Percentiles rank a stretch among this genome's conserved stretches.
phyloP scores from a whole-genome alignment of 768 basidiomycete genomes.

The Trichaptum fuscoviolaceum region DNA sequence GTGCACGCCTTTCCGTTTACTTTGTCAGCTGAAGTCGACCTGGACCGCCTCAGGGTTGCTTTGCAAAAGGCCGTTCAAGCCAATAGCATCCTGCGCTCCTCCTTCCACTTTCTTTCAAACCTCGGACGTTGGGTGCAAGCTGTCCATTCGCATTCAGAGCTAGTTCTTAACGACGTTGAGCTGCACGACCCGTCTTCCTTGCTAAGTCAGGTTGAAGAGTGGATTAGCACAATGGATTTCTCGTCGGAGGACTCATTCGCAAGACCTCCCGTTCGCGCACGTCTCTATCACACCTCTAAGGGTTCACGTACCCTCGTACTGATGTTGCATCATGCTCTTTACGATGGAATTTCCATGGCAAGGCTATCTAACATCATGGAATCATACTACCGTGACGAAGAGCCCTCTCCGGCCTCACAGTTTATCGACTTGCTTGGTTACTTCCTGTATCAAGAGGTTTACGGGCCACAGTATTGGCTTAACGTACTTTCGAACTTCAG shows the following conservation, averaged over 20 bases:
- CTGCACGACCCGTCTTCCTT: not conserved
- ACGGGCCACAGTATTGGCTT: slow-evolving; percentile 35
- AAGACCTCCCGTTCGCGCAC: not conserved
- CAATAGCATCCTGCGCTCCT: slow-evolving; percentile 40
- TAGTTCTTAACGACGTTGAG: slow-evolving; percentile 22
- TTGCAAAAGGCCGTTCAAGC: slow-evolving; percentile 29
- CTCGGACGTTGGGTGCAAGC: slow-evolving; percentile 26
- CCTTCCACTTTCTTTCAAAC: slow-evolving; percentile 39
- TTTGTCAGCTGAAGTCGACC: slow-evolving; percentile 17
- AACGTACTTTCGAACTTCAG: slow-evolving; percentile 1
- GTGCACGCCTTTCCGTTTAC: slow-evolving; percentile 28
- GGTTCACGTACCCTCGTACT: slow-evolving; percentile 25
- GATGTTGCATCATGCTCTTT: slow-evolving; percentile 43
- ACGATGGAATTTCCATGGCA: slow-evolving; percentile 40
- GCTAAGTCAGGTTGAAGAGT: not conserved
- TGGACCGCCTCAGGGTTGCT: slow-evolving; percentile 27
- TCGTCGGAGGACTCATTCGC: slow-evolving; percentile 3
- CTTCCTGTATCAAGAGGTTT: slow-evolving; percentile 32
- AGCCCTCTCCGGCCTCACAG: slow-evolving; percentile 18
- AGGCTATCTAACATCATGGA: slow-evolving; percentile 30
- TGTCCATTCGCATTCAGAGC: slow-evolving; percentile 20
- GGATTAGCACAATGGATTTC: not conserved
- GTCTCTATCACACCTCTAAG: not conserved
- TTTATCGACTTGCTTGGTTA: slow-evolving; percentile 34
- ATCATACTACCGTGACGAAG: slow-evolving; percentile 23